Conservation (phyloP, 2,329 filamentous ascomycete genomes). For the Epichloe aotearoae region DNA sequence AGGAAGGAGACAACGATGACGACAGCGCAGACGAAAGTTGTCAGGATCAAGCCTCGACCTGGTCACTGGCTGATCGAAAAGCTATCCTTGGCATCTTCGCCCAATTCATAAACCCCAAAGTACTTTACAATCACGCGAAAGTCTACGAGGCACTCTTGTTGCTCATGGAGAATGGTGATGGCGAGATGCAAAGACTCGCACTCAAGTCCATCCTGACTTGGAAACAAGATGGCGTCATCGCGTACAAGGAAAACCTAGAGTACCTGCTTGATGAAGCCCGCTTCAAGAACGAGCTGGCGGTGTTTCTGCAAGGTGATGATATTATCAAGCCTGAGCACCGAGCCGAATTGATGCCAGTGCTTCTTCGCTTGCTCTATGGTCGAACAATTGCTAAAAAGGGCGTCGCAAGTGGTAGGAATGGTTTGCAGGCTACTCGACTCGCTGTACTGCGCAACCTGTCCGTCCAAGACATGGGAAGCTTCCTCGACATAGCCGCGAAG, state of each 20-base stretch:
- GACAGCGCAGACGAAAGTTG: slow-evolving; percentile 22
- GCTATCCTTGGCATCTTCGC: slow-evolving; percentile 69
- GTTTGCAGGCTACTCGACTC: slow-evolving; percentile 68
- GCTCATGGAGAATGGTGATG: slow-evolving; percentile 75
- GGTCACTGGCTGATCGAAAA: slow-evolving; percentile 72
- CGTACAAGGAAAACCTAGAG: slow-evolving; percentile 74
- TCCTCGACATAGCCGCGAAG: slow-evolving; percentile 71
- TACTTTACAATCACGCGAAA: slow-evolving; percentile 62
- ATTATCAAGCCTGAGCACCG: slow-evolving; percentile 64
- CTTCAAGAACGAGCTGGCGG: slow-evolving; percentile 87
- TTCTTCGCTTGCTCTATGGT: slow-evolving; percentile 80
- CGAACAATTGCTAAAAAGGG: slow-evolving; percentile 75
- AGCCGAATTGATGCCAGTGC: slow-evolving; percentile 63
- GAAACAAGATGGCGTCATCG: slow-evolving; percentile 64
- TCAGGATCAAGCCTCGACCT: slow-evolving; percentile 31
- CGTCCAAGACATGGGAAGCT: slow-evolving; percentile 61
- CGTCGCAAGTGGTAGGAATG: slow-evolving; percentile 61
- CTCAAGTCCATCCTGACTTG: slow-evolving; percentile 78
- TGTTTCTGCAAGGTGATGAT: slow-evolving; percentile 67
- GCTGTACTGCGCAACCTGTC: slow-evolving; percentile 68
- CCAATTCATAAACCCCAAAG: slow-evolving; percentile 74
- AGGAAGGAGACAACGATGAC: slow-evolving; percentile 27
- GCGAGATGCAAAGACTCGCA: slow-evolving; percentile 74
- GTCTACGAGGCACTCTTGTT: slow-evolving; percentile 64
- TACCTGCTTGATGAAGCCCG: slow-evolving; percentile 81